Evolutionary conservation across 768 basidiomycete species (phyloP), one percentile per base, ranked within the genome.

Genomic region (Russula ochroleuca): DNA sequence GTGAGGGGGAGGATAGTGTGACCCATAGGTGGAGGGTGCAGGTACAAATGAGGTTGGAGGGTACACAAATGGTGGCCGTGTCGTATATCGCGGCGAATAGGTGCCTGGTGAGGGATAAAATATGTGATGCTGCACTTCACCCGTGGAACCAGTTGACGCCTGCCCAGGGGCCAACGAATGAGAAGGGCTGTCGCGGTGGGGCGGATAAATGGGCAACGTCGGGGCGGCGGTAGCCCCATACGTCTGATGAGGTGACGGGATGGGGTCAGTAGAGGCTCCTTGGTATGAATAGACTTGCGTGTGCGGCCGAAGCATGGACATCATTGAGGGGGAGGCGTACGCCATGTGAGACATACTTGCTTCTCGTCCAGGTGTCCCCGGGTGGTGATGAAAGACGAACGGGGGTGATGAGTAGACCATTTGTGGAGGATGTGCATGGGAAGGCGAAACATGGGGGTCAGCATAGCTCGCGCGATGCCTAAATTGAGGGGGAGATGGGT

Each of bases 211-310:
- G 31, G 52, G 54, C 19, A 45, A 48, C 14, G 57, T 35, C 11
- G 66, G 61, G 13, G 62, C 7, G 43, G 68, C 62, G 17, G 65
- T 65, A 6, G 68, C 53, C 37, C 65, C 67, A 15, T 69, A 71
- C 5, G 73, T 56, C 65, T 73, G 74, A 54, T 66, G 68, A 37
- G 70, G 64, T 8, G 73, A 51, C 13, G 77, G 70, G 48, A 61
- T 48, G 28, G 70, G 71, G 35, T 80, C 76, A 1, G 75, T 68
- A 3, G 77, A 70, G 54, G 73, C 76, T 2, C 69, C 66, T 50
- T 73, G 76, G 67, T 75, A 80, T n/a, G 68, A 56, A 63, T 77
- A 80, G 25, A 79, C 72, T 9, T 78, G 75, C 4, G 73, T 69
- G 40, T 74, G 75, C 55, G 70, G 63, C 43, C 68, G 72, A 57